Evolutionary conservation across 176 grass and related monocot species (phyloP).

Genomic region (Cenchrus fungigraminus): DNA sequence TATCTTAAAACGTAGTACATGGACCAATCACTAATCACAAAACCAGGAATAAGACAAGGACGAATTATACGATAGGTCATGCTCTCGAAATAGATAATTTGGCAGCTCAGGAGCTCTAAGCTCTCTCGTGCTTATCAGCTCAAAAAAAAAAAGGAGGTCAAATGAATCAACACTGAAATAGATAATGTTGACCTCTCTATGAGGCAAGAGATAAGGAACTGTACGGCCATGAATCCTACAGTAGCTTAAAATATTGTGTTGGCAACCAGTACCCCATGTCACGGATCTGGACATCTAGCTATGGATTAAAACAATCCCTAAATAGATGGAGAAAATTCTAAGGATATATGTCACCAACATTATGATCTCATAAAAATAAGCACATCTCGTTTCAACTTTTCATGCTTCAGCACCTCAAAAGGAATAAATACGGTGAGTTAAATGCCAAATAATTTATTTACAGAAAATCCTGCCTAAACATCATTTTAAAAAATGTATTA

Average conservation of each 20-base stretch:
- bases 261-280: neutral
- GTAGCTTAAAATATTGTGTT: constrained; percentile 37
- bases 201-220: constrained; percentile 32
- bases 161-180: neutral
- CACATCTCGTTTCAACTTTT: neutral
- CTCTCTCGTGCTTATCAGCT: constrained; percentile 1
- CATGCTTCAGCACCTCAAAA: constrained; percentile 10
- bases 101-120: constrained; percentile 12
- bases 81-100: constrained; percentile 22
- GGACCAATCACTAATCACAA: neutral
- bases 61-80: neutral
- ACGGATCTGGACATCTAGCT: neutral
- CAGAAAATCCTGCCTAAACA: neutral
- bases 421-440: constrained; percentile 23
- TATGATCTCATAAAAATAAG: neutral
- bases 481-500: neutral
- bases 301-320: neutral
- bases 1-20: constrained; percentile 4
- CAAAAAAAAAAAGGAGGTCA: neutral
- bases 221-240: neutral
- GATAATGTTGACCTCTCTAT: constrained; percentile 36
- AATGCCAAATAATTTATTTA: neutral
- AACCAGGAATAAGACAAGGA: neutral
- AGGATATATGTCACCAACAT: neutral
- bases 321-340: neutral